Percentiles rank a stretch among this genome's conserved stretches.
Evolutionary conservation across 2,329 filamentous ascomycete genomes (phyloP).

Genomic region (Penicillium sp.): DNA sequence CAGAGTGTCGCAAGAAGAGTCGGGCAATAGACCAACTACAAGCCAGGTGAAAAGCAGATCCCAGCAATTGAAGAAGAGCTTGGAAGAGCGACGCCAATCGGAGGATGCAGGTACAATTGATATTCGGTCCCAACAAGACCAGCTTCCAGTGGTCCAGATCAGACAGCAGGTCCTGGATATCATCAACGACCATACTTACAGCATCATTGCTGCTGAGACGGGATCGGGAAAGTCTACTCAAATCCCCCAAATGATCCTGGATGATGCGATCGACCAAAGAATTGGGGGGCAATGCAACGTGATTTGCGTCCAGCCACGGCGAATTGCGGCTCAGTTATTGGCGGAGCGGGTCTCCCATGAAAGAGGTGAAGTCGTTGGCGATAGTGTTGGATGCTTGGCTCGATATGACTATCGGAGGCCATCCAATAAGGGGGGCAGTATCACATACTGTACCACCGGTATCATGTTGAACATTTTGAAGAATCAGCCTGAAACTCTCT

Average conservation of each 20-base stretch:
- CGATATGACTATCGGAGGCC: slow-evolving; percentile 43
- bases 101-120: background rate
- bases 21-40: background rate
- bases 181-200: slow-evolving; percentile 43
- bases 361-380: slow-evolving; percentile 41
- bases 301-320: slow-evolving; percentile 52
- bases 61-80: background rate
- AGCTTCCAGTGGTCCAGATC: slow-evolving; percentile 44
- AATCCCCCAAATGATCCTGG: slow-evolving; percentile 55
- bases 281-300: slow-evolving; percentile 48
- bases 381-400: slow-evolving; percentile 49
- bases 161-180: slow-evolving; percentile 37
- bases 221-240: slow-evolving; percentile 52
- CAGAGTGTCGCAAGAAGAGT: background rate
- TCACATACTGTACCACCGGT: slow-evolving; percentile 54
- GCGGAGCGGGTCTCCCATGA: slow-evolving; percentile 50
- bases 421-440: slow-evolving; percentile 32
- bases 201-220: slow-evolving; percentile 48
- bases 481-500: slow-evolving; percentile 36
- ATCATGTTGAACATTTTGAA: slow-evolving; percentile 49
- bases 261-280: slow-evolving; percentile 44
- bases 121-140: slow-evolving; percentile 1
- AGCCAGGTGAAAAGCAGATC: background rate
- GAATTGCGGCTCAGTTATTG: slow-evolving; percentile 50
- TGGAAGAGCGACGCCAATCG: background rate